Percentiles rank a stretch among this genome's conserved stretches.
Conservation (phyloP, 2,329 filamentous ascomycete genomes). For the Magnaporthiopsis rhizophila region DNA sequence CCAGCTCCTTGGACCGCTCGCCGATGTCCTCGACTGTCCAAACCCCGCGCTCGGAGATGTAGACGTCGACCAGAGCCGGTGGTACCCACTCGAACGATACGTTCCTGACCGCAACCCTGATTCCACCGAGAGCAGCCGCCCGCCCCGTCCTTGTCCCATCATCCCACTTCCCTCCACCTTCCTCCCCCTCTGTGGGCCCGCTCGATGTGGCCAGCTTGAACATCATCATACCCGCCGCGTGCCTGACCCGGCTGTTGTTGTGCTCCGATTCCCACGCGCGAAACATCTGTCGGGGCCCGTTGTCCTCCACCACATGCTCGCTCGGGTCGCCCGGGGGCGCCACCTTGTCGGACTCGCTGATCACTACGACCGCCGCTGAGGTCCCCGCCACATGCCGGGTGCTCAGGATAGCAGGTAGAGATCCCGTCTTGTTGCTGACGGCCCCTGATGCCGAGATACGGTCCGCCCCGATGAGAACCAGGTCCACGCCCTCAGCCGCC, state of each 20-base stretch:
- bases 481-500: slow-evolving; percentile 41
- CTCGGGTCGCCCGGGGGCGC: slow-evolving; percentile 33
- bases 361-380: slow-evolving; percentile 38
- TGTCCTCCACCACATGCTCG: slow-evolving; percentile 40
- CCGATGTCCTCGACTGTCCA: slow-evolving; percentile 31
- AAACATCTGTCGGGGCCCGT: slow-evolving; percentile 42
- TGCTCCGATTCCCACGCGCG: slow-evolving; percentile 33
- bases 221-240: slow-evolving; percentile 11
- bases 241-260: slow-evolving; percentile 17
- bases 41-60: slow-evolving; percentile 46
- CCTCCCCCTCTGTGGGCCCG: slow-evolving; percentile 4
- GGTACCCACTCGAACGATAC: slow-evolving; percentile 57
- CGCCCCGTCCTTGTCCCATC: slow-evolving; percentile 6
- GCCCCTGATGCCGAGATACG: slow-evolving; percentile 48
- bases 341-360: slow-evolving; percentile 57
- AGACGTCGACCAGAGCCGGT: slow-evolving; percentile 39
- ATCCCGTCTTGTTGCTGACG: slow-evolving; percentile 61
- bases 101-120: slow-evolving; percentile 32
- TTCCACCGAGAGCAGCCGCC: slow-evolving; percentile 3
- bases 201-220: slow-evolving; percentile 5
- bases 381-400: slow-evolving; percentile 35
- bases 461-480: slow-evolving; percentile 58
- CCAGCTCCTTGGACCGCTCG: slow-evolving; percentile 28
- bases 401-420: slow-evolving; percentile 48
- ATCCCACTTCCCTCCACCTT: slow-evolving; percentile 10